Evolutionary conservation across 1,139 yeast genomes (phyloP), one percentile per base, ranked within the genome.

Genomic region (Arxiozyma slooffiae): DNA sequence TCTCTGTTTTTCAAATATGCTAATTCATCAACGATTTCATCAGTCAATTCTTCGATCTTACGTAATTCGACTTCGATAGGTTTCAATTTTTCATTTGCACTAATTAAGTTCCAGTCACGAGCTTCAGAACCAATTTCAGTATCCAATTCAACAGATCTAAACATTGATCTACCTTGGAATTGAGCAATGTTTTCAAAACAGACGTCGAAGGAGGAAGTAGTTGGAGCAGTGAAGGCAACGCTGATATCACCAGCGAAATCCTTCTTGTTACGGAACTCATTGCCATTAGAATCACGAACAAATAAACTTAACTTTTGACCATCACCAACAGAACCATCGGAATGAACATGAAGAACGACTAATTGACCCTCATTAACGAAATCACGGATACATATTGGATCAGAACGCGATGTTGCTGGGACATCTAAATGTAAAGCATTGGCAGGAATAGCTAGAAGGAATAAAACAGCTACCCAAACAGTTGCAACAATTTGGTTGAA

Each of bases 51-150:
- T 67, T 87, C 90, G 53, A 90, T 74, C 66, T 86, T 82, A 68
- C 90, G 82, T 67, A 92, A 76, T 62, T 87, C 95, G 50, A 89
- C 82, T 70, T 92, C 98, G 47, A 84, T 80, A 11, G 98, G 97
- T 72, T 85, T 87, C 70, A 92, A 81, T 67, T 88, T 87, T 70
- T 90, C 97, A 46, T 86, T 79, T 41, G 96, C 90, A 72, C 90
- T 97, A 56, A 89, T 75, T 26, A 94, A 89, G 66, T 88, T 88
- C 97, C 97, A 92, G 71, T 92, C 97, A 70, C 97, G 83, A 41
- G 97, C 97, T 60, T 90, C 88, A 50, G 97, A 86, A 37, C 98
- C 98, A 57, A 90, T 83, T 69, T 92, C 97, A 53, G 92, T 85
- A 59, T 90, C 97, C 63, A 92, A 75, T 65, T 89, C 97, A 59